Conservation (phyloP, 2,329 filamentous ascomycete species). For the Fusarium oligoseptatum region DNA sequence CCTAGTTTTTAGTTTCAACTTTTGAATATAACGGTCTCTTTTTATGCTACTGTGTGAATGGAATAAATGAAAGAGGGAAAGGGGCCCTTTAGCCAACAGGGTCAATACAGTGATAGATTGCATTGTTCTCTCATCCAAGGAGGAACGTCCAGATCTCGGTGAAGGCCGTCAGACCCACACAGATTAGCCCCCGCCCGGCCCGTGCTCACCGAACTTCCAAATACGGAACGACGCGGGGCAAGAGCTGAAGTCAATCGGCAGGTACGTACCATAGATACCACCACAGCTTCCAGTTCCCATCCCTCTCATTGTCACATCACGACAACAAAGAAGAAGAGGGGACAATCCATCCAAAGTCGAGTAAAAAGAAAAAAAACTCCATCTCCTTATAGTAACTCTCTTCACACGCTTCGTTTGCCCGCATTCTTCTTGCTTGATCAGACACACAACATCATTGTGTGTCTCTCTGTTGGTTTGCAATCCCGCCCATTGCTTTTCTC, state of each 20-base stretch:
- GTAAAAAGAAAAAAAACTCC: background rate
- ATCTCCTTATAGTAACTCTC: background rate
- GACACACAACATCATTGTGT: background rate
- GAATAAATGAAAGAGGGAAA: background rate
- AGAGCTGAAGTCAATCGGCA: background rate
- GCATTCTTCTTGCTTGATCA: background rate
- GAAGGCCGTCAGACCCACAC: constrained; percentile 3
- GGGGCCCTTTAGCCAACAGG: background rate
- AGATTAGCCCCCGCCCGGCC: background rate
- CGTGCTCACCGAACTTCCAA: constrained; percentile 19
- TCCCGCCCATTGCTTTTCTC: background rate
- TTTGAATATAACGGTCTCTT: background rate
- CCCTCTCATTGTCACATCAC: constrained; percentile 3
- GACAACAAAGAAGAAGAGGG: constrained; percentile 17
- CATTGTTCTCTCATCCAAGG: background rate
- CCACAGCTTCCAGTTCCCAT: background rate
- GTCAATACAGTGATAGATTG: background rate
- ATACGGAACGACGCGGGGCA: background rate
- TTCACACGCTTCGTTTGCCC: background rate
- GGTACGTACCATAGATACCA: background rate
- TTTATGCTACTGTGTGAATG: background rate
- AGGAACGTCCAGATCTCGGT: constrained; percentile 5
- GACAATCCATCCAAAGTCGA: background rate
- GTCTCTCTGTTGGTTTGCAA: background rate
- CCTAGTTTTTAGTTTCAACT: background rate